Percentiles rank a stretch among this genome's conserved stretches.
Evolutionary conservation across 768 basidiomycete genomes (phyloP).

Genomic region (Xerocomellus intermedius): DNA sequence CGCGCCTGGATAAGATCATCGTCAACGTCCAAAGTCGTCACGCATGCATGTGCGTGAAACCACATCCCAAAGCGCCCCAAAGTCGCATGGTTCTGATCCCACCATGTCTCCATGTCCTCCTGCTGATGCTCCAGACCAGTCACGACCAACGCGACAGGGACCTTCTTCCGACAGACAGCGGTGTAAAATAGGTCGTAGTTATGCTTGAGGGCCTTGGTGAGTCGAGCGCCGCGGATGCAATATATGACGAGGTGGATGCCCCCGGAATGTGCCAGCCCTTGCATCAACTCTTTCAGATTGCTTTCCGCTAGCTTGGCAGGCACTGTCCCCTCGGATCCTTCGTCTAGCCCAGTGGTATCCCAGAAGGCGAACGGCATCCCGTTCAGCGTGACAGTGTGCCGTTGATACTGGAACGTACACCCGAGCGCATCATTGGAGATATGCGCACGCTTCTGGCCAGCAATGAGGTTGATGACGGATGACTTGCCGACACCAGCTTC

Average conservation of each 20-base stretch:
- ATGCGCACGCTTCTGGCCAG: neutral
- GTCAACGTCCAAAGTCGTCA: neutral
- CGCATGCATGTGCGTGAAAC: slow-evolving; percentile 23
- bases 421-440: slow-evolving; percentile 3
- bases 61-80: slow-evolving; percentile 29
- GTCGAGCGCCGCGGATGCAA: slow-evolving; percentile 1
- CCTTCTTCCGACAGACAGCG: slow-evolving; percentile 33
- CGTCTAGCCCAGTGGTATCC: slow-evolving; percentile 10
- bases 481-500: slow-evolving; percentile 5
- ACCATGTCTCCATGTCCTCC: slow-evolving; percentile 26
- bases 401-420: slow-evolving; percentile 3
- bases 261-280: neutral
- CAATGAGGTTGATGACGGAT: slow-evolving; percentile 11
- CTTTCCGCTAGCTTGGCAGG: slow-evolving; percentile 3
- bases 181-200: slow-evolving; percentile 36
- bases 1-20: neutral
- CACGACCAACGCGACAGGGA: slow-evolving; percentile 36
- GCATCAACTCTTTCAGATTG: neutral
- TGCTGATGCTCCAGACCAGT: slow-evolving; percentile 34
- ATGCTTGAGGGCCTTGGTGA: slow-evolving; percentile 14
- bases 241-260: slow-evolving; percentile 11
- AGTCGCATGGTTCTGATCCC: slow-evolving; percentile 22
- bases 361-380: neutral
- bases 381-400: neutral
- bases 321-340: slow-evolving; percentile 6